A percentile compares a stretch with the other conserved stretches of the same genome.
These are phyloP conservation scores for Apiotrichum laibachii DNA, from an alignment of 1,284 basidiomycete species.

Conservation along the genomic window DNA sequence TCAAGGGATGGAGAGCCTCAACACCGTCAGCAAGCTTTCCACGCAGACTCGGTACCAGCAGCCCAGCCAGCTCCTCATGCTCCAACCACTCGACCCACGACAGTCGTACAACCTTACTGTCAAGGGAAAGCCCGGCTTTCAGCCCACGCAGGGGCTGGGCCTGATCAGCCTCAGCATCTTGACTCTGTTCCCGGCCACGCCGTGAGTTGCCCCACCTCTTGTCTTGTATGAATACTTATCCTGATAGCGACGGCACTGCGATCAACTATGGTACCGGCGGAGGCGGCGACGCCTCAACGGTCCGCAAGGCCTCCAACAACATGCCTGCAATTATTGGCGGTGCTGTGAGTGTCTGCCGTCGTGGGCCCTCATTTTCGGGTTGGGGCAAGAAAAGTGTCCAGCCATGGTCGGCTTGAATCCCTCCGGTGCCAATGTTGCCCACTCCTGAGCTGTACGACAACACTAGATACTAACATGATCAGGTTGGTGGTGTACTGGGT, in stretches of 20 bases:
- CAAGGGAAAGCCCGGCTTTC: background rate
- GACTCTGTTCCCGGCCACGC: background rate
- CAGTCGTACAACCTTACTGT: background rate
- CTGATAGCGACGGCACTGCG: background rate
- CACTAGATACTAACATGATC: background rate
- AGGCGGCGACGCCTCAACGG: background rate
- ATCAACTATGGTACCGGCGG: background rate
- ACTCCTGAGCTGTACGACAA: background rate
- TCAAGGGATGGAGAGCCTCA: background rate
- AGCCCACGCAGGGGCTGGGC: background rate
- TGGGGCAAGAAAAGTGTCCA: too few relatives aligned
- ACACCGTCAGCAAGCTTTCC: background rate
- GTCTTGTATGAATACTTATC: background rate
- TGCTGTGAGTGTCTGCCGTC: background rate
- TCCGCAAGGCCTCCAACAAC: background rate
- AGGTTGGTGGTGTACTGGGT: constrained; percentile 1
- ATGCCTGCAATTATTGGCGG: constrained; percentile 1
- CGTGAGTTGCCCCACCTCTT: background rate
- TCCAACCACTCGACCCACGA: background rate
- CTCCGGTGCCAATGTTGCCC: too few relatives aligned
- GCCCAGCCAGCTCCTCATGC: background rate
- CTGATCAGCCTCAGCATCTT: background rate
- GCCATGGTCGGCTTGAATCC: too few relatives aligned
- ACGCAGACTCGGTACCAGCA: background rate
- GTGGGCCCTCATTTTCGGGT: too few relatives aligned